phyloP scores from a whole-genome alignment of 805 yeast genomes.

The Diddensiella santjacobensis region DNA sequence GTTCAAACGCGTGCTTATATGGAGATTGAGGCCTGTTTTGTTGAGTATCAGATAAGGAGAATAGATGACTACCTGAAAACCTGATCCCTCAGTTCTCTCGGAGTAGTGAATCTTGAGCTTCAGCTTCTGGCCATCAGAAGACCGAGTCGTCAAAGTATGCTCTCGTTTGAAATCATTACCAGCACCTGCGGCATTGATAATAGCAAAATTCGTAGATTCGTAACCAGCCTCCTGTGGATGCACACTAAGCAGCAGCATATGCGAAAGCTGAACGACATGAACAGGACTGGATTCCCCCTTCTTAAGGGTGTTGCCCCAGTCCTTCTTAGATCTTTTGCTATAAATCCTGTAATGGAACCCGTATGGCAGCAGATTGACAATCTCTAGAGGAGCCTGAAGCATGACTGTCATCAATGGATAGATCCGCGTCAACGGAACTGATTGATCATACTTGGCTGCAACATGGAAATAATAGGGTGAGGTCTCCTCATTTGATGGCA shows the following conservation, averaged over 20 bases:
- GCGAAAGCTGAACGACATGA: conserved; percentile 74
- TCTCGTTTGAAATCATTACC: conserved; percentile 57
- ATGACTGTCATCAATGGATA: conserved; percentile 82
- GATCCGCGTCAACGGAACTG: conserved; percentile 67
- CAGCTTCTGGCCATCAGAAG: conserved; percentile 65
- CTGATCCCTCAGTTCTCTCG: conserved; percentile 17
- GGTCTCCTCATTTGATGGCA: conserved; percentile 23
- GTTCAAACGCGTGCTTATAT: conserved; percentile 53
- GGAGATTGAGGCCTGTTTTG: conserved; percentile 65
- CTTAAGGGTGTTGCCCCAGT: conserved; percentile 58
- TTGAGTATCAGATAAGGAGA: conserved; percentile 84
- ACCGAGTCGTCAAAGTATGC: conserved; percentile 42
- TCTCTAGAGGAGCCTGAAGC: conserved; percentile 78
- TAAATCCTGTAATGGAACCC: conserved; percentile 72
- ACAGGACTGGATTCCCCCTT: conserved; percentile 68
- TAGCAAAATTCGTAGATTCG: conserved; percentile 65
- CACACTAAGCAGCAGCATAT: conserved; percentile 67
- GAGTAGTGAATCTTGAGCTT: conserved; percentile 63
- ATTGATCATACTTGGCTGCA: conserved; percentile 56
- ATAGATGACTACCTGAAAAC: conserved; percentile 53
- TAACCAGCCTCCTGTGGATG: conserved; percentile 52
- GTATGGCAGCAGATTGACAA: conserved; percentile 81
- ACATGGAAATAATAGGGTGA: conserved; percentile 66
- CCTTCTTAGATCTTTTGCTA: conserved; percentile 66
- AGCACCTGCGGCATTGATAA: conserved; percentile 42